Base-by-base conservation (phyloP, 768 basidiomycete genomes). In the Leccinum imitatum region DNA sequence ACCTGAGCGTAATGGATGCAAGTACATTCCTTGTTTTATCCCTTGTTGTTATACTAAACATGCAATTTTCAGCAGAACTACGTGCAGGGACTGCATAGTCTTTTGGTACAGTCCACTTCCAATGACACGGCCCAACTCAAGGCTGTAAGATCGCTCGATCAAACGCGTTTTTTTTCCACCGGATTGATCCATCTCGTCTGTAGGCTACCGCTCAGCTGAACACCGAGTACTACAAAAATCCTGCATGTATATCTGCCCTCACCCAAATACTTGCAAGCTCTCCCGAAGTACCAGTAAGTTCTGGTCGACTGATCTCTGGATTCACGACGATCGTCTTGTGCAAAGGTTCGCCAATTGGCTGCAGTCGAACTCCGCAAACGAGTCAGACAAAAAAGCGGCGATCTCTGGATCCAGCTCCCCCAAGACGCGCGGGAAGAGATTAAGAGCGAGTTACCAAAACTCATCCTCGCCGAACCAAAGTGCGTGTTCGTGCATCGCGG, bases 341-440 rank as follows among this genome's bases (percentile, higher is more conserved):
- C 13, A 25, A 54, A 99, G 95, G 87, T 98, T 63, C 91, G 95
- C 62, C 97, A 99, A 85, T 84, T 99, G 21, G 93, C 95, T 52
- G 95, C 95, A 8, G 95, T 98, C 57, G 97, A 99, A 77, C 82
- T 98, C 72, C 84, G 96, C 67, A 99, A 99, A 81, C 91, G 96
- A 59, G 85, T 98, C 61, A 73, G 82, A 27, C 83, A 86, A 71
- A 88, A 88, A 67, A 91, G 89, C 65, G 90, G 89, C 53, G 85
- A 83, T 71, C 75, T 95, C 33, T 99, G 97, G 97, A 78, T 85
- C 19, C 78, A 83, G 58, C 81, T 93, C 30, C 76, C 85, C 37
- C 82, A 83, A 71, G 78, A 80, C 39, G 79, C 88, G 61, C 88
- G 96, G 46, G 81, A 87, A 63, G 82, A 90, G 73, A 93, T 99